Percentiles rank a stretch among this genome's conserved stretches.
phyloP scores from a whole-genome alignment of 495 filamentous ascomycete genomes.

The Monascus purpureus region DNA sequence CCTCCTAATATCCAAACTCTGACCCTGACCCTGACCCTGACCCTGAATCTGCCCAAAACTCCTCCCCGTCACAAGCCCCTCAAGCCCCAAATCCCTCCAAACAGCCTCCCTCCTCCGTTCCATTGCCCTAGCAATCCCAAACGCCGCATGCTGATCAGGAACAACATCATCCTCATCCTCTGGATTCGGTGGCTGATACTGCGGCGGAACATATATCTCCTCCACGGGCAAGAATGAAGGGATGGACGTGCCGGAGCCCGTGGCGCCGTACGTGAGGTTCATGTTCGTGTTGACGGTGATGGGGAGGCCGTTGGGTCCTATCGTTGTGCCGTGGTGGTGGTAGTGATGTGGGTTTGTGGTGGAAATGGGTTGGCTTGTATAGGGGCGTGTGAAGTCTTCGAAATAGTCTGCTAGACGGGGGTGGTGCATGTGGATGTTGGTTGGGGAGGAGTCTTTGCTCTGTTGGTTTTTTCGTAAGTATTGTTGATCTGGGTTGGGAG shows the following conservation, averaged over 20 bases:
- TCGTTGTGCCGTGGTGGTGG: constrained; percentile 9
- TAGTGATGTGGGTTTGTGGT: constrained; percentile 9
- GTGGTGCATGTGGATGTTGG: constrained; percentile 74
- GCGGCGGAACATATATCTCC: constrained; percentile 79
- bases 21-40: constrained; percentile 9
- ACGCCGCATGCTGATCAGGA: constrained; percentile 93
- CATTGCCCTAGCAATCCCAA: constrained; percentile 81
- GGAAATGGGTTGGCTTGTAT: constrained; percentile 15
- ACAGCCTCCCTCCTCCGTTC: constrained; percentile 46
- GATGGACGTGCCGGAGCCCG: constrained; percentile 19
- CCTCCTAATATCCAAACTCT: constrained; percentile 7
- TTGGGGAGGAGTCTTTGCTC: constrained; percentile 83
- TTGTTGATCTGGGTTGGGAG: not conserved
- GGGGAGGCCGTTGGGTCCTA: constrained; percentile 5
- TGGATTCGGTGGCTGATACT: constrained; percentile 85
- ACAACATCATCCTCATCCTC: constrained; percentile 98
- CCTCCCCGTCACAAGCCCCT: constrained; percentile 44
- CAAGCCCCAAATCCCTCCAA: constrained; percentile 79
- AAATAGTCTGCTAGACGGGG: constrained; percentile 78
- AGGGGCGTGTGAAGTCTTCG: constrained; percentile 57
- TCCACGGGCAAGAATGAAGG: constrained; percentile 37
- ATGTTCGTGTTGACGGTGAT: constrained; percentile 4
- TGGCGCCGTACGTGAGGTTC: constrained; percentile 18
- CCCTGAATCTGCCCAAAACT: constrained; percentile 5
- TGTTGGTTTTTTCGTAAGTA: constrained; percentile 18